Percentiles rank a stretch among this genome's conserved stretches.
These are phyloP conservation scores for Penicillium sp. DNA, from an alignment of 2,329 filamentous ascomycete species.

Conservation along the genomic window DNA sequence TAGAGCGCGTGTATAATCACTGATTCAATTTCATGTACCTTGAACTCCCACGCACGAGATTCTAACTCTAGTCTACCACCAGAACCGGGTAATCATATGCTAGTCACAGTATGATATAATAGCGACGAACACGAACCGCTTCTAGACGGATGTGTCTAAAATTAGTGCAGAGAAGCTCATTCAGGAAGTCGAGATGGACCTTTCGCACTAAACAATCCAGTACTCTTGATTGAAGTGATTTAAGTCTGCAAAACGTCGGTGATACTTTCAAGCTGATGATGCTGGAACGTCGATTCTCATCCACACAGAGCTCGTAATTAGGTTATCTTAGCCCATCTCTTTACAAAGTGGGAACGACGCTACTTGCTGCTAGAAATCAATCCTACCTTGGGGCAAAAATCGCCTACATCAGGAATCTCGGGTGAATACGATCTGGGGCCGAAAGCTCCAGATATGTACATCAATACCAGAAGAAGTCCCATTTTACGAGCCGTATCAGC, in stretches of 20 bases:
- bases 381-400: constrained; percentile 11
- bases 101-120: not conserved
- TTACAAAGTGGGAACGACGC: constrained; percentile 3
- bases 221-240: not conserved
- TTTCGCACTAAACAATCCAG: not conserved
- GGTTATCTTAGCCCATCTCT: not conserved
- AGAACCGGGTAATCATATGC: not conserved
- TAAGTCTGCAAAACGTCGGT: not conserved
- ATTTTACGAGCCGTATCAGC: constrained; percentile 1
- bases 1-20: no score
- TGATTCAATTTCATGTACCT: no score
- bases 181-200: not conserved
- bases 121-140: not conserved
- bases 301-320: not conserved
- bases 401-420: not conserved
- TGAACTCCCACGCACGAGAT: no score
- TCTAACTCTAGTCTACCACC: no score
- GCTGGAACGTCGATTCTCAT: not conserved
- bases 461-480: constrained; percentile 6
- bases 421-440: constrained; percentile 4
- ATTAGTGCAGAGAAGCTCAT: not conserved
- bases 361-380: not conserved
- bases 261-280: not conserved
- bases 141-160: not conserved
- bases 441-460: not conserved